Base-by-base conservation (phyloP, 2,329 filamentous ascomycete genomes). In the Sarocladium brachiariae region DNA sequence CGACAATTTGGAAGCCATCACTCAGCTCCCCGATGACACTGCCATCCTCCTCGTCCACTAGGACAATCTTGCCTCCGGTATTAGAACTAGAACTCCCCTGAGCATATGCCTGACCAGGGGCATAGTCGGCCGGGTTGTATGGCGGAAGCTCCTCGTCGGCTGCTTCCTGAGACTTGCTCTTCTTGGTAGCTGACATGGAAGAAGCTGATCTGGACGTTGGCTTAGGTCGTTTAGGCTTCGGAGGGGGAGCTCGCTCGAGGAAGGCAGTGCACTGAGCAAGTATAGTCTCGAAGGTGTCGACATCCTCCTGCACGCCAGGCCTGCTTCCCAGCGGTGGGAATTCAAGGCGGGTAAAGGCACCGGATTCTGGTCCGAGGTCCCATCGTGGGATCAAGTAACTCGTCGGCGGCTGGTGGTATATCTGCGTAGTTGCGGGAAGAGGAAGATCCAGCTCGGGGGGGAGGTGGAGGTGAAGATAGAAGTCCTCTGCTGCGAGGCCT, bases 261-360 rank as follows among this genome's bases (percentile, higher is more conserved):
- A 99, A 97, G 2, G 92, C 89, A 2, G 92, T 97, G 68, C 92
- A 97, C 70, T 97, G 90, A n/a, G 92, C 92, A 48, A 97, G 77
- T 56, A 97, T 97, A 2, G 92, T 96, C 73, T 97, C 92, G 62
- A 96, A 97, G 1, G 92, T 97, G 64, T 96, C 90, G 37, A 95
- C 77, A 65, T 96, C 92, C 65, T 97, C 91, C 66, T 96, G 90
- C 1, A 87, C 80, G 23, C 87, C 85, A 30, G 79, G 75, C 30
- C 87, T 83, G 53, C 75, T 82, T 18, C 88, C 88, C 21, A 87
- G 72, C 2, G 76, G 65, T 0, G 91, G 91, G 58, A 99, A 97
- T 64, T 96, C 87, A 63, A 99, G 89, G 51, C 90, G 80, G 18
- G 92, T 96, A 64, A 97, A 97, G 16, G 90, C 89, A 53, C 90